phyloP scores from a whole-genome alignment of 257 asterid genomes.

The Paulownia fortunei region DNA sequence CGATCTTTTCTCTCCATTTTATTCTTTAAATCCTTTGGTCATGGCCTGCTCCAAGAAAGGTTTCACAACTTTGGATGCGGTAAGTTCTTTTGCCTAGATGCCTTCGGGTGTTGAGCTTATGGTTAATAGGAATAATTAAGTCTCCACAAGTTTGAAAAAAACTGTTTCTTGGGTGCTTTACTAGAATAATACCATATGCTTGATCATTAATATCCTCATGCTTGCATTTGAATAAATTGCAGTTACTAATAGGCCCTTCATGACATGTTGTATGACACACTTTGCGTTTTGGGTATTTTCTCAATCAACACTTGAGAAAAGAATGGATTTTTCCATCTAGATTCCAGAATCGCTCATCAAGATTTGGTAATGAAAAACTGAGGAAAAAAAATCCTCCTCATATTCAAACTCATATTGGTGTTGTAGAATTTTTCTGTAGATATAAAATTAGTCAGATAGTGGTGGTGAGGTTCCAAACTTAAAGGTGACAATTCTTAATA shows the following conservation, averaged over 20 bases:
- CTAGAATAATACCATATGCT: not conserved
- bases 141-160: conserved; percentile 7
- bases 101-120: conserved; percentile 15
- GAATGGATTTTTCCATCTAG: not conserved
- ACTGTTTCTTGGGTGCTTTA: not conserved
- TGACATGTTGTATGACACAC: conserved; percentile 1
- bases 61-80: conserved; percentile 72
- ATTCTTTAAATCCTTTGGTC: conserved; percentile 74
- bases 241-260: not conserved
- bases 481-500: not conserved
- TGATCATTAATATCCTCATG: not conserved
- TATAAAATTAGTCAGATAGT: not conserved
- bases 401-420: not conserved
- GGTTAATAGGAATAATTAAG: conserved; percentile 9
- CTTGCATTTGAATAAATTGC: not conserved
- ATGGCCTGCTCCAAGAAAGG: conserved; percentile 77
- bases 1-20: conserved; percentile 76
- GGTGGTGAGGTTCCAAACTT: not conserved
- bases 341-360: not conserved
- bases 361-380: not conserved
- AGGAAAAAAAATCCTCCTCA: not conserved
- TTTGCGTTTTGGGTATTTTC: conserved; percentile 1
- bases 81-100: conserved; percentile 45
- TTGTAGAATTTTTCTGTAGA: not conserved
- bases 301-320: not conserved